Evolutionary conservation across 2,329 filamentous ascomycete genomes (phyloP).

Genomic region (Leptosphaerulina australis): DNA sequence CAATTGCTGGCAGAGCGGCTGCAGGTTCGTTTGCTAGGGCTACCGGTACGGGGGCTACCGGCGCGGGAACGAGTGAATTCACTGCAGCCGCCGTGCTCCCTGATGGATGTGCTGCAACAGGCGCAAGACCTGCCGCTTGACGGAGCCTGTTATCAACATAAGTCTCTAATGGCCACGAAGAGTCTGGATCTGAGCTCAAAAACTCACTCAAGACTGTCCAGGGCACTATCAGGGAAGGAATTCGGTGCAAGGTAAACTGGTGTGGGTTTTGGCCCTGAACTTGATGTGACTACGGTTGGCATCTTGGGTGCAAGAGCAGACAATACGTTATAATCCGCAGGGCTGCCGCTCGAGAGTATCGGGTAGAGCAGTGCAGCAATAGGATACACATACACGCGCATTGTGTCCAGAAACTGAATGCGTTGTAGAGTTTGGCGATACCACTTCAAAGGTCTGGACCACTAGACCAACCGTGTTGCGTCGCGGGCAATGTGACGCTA

Average conservation of each 20-base stretch:
- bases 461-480: background rate
- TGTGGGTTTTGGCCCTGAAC: background rate
- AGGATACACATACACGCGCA: background rate
- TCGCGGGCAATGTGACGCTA: background rate
- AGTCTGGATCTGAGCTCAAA: background rate
- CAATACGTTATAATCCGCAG: background rate
- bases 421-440: background rate
- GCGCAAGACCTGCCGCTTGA: slow-evolving; percentile 17
- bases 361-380: background rate
- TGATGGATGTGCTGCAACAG: slow-evolving; percentile 2
- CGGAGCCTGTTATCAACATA: slow-evolving; percentile 17
- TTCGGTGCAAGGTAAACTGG: background rate
- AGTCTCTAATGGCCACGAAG: background rate
- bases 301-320: slow-evolving; percentile 11
- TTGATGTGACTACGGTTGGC: background rate
- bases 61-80: too few species aligned
- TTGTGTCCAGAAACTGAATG: background rate
- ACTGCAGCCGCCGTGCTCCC: too few species aligned
- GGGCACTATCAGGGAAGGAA: background rate
- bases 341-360: background rate
- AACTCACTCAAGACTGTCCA: slow-evolving; percentile 11
- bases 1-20: slow-evolving; percentile 6
- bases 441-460: background rate
- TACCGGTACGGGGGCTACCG: background rate
- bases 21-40: slow-evolving; percentile 2